Evolutionary conservation across 805 yeast genomes (phyloP), one percentile per base, ranked within the genome.

Genomic region (Lipomyces sp.): DNA sequence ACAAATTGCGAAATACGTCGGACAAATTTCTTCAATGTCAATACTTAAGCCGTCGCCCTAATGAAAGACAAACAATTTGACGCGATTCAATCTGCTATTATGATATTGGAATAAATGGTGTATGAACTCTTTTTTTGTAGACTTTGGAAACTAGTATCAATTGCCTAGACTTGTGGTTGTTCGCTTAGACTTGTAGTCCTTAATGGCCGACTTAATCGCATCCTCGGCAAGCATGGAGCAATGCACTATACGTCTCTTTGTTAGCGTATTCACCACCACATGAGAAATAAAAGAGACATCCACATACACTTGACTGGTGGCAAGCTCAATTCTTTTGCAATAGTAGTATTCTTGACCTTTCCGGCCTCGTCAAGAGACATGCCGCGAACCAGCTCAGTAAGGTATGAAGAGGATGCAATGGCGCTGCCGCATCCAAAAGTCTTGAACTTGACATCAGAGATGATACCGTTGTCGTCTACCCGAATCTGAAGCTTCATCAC

Each of bases 391-490:
- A 95, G 84, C 76, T 93, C 98, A 2, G 99, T 95, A 75, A 95
- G 95, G 77, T 90, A 95, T 0, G 97, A 90, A 8, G 96, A 90
- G 1, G 97, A 90, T 1, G 99, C 99, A 77, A 95, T 95, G 61
- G 99, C 99, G 2, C 95, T 87, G 56, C 99, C 99, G 78, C 99
- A 95, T n/a, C 99, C 99, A 81, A 95, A 95, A 3, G 99, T 95
- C 85, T 95, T 95, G 81, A 95, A 95, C 79, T 92, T 94, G 69
- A 94, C 99, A 77, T 95, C 97, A 78, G 90, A 87, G 73, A 95
- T 95, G 62, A 90, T 83, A 0, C 99, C 99, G 32, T 96, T 87
- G 64, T 84, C 87, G 74, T 93, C 98, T 8, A 95, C 99, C 77
- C 93, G 87, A 75, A 95, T 95, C 79, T 95, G 98, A 71, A 95